Conservation (phyloP, 2,329 filamentous ascomycete species). For the Fusarium multiceps region DNA sequence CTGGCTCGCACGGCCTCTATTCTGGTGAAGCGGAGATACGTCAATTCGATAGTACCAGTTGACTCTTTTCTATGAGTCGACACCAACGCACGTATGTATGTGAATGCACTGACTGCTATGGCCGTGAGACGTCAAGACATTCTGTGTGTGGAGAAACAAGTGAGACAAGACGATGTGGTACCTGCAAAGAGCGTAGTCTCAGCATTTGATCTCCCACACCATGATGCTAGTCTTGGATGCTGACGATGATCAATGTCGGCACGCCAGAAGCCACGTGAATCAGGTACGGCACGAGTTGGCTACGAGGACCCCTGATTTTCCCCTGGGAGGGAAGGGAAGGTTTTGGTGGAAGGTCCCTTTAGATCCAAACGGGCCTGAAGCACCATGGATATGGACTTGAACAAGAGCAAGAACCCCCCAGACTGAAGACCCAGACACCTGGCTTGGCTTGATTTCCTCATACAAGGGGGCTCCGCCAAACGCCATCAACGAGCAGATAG, state of each 20-base stretch:
- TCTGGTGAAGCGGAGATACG: conserved; percentile 25
- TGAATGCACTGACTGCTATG: conserved; percentile 14
- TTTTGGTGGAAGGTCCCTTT: conserved; percentile 11
- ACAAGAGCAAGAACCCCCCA: background rate
- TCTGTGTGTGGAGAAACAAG: conserved; percentile 17
- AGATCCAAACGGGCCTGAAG: conserved; percentile 11
- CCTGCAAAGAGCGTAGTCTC: background rate
- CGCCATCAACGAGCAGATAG: conserved; percentile 23
- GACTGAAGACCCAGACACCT: conserved; percentile 10
- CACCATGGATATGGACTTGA: background rate
- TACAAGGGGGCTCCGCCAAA: conserved; percentile 24
- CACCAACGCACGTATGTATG: conserved; percentile 3
- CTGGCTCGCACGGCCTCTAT: conserved; percentile 34
- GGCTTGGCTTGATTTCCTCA: background rate
- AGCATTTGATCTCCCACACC: conserved; percentile 6
- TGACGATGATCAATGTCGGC: conserved; percentile 32
- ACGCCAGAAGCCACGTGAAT: conserved; percentile 41
- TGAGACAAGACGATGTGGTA: conserved; percentile 25
- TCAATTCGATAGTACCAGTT: conserved; percentile 3
- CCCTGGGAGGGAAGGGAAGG: conserved; percentile 23
- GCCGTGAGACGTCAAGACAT: conserved; percentile 13
- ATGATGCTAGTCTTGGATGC: conserved; percentile 4
- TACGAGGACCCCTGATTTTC: conserved; percentile 25
- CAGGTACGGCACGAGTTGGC: conserved; percentile 40
- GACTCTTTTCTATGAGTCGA: conserved; percentile 31